These are phyloP conservation scores for Daldinia concentrica DNA, from an alignment of 495 filamentous ascomycete genomes.

Conservation along the genomic window DNA sequence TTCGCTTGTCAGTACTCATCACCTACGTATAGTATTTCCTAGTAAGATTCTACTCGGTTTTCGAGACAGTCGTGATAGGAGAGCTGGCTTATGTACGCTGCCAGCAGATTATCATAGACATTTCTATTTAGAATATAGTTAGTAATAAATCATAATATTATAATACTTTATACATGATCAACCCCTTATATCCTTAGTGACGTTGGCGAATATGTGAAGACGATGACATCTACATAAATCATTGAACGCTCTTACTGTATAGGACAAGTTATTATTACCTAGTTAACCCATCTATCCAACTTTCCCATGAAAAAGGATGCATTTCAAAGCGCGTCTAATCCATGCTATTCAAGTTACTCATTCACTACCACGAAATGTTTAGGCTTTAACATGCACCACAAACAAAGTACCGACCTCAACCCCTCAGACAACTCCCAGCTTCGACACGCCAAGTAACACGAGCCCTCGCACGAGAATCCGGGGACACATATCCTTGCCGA, in stretches of 20 bases:
- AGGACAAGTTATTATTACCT: not conserved
- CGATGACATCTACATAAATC: not conserved
- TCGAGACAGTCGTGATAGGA: no score
- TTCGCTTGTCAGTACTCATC: no score
- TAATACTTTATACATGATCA: not conserved
- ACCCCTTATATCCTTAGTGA: not conserved
- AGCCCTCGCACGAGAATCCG: not conserved
- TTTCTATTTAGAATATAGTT: not conserved
- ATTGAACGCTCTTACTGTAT: not conserved
- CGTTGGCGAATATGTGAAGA: not conserved
- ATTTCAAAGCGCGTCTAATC: not conserved
- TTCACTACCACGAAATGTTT: not conserved
- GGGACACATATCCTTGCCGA: not conserved
- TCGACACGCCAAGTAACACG: not conserved
- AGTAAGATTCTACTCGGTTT: no score
- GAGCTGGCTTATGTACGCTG: no score
- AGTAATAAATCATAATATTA: conserved; percentile 8
- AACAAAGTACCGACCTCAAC: no score
- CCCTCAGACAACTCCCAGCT: not conserved
- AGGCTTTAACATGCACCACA: not conserved
- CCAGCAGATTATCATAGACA: no score
- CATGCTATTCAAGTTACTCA: not conserved
- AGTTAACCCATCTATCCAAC: not conserved
- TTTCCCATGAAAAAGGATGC: not conserved
- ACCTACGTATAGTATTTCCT: no score